Percentiles rank a stretch among this genome's conserved stretches.
Evolutionary conservation across 2,329 filamentous ascomycete species (phyloP).

Genomic region (Cladosporium austrohemisphaericum): DNA sequence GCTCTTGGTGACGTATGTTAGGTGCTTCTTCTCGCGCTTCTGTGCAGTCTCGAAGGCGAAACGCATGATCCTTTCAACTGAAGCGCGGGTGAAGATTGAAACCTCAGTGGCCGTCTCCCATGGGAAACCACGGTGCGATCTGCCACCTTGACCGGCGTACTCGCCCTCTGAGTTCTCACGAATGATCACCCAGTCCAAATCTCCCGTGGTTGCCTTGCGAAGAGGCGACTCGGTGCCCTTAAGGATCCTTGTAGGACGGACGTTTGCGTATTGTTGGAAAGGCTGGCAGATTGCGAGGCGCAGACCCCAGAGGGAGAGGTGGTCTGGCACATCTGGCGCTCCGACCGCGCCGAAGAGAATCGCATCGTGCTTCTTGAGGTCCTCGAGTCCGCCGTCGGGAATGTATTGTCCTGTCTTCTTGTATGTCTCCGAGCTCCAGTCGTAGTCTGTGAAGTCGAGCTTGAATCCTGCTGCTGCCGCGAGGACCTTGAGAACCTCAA

Average conservation of each 20-base stretch:
- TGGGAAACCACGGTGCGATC: slow-evolving; percentile 54
- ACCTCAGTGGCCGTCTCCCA: slow-evolving; percentile 63
- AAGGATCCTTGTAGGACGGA: slow-evolving; percentile 58
- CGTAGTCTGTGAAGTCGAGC: slow-evolving; percentile 59
- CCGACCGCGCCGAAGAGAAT: slow-evolving; percentile 68
- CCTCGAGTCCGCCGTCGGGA: slow-evolving; percentile 56
- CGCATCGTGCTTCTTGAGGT: slow-evolving; percentile 58
- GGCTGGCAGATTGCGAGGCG: slow-evolving; percentile 54
- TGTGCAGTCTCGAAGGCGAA: slow-evolving; percentile 62
- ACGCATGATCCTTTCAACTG: slow-evolving; percentile 57
- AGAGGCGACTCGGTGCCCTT: slow-evolving; percentile 59
- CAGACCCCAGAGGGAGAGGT: slow-evolving; percentile 55
- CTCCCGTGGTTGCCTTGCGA: slow-evolving; percentile 50
- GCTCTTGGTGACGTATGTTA: slow-evolving; percentile 64
- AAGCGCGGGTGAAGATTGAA: slow-evolving; percentile 60
- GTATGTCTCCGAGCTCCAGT: slow-evolving; percentile 66
- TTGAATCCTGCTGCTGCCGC: slow-evolving; percentile 52
- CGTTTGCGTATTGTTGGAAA: slow-evolving; percentile 56
- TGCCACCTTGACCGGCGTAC: slow-evolving; percentile 62
- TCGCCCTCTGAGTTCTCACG: slow-evolving; percentile 66
- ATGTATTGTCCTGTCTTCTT: slow-evolving; percentile 64
- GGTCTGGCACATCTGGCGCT: slow-evolving; percentile 48
- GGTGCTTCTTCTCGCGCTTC: slow-evolving; percentile 52
- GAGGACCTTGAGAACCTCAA: slow-evolving; percentile 57
- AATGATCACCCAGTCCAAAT: slow-evolving; percentile 64